A percentile compares a stretch with the other conserved stretches of the same genome.
These are phyloP conservation scores for Herpomyces periplanetae DNA, from an alignment of 2,329 filamentous ascomycete genomes.

Conservation along the genomic window DNA sequence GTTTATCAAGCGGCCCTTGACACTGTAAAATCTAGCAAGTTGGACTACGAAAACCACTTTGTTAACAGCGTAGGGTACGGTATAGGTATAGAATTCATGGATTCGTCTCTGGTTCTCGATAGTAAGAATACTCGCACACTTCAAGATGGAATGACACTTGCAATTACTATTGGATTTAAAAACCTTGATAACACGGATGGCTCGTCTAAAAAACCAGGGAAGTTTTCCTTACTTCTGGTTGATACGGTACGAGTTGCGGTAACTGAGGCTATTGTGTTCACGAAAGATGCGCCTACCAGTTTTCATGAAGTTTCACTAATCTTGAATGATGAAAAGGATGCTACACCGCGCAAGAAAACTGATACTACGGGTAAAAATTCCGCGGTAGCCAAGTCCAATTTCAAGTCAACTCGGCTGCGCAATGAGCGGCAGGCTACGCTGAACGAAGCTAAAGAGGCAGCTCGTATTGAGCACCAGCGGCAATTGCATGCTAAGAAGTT, in stretches of 20 bases:
- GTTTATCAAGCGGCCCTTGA: constrained; percentile 55
- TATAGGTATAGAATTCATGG: constrained; percentile 64
- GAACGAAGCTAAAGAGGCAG: constrained; percentile 59
- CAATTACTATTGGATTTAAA: constrained; percentile 52
- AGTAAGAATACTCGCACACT: constrained; percentile 44
- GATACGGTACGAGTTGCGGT: constrained; percentile 67
- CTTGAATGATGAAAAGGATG: constrained; percentile 40
- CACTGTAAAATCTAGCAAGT: constrained; percentile 55
- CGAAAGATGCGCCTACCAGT: constrained; percentile 39
- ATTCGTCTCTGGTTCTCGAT: constrained; percentile 43
- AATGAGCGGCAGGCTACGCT: constrained; percentile 59
- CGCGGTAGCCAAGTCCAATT: constrained; percentile 69
- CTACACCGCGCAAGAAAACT: constrained; percentile 45
- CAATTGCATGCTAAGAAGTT: constrained; percentile 60
- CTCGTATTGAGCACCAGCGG: constrained; percentile 63
- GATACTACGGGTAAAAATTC: constrained; percentile 49
- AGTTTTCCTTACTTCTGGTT: constrained; percentile 56
- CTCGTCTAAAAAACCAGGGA: constrained; percentile 57
- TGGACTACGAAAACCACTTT: constrained; percentile 78
- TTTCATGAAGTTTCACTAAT: no score
- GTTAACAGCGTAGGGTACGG: constrained; percentile 65
- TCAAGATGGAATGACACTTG: constrained; percentile 89
- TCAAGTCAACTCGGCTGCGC: constrained; percentile 63
- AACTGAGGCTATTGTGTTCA: constrained; percentile 51
- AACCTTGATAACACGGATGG: constrained; percentile 57